Evolutionary conservation across 306 rosid species (phyloP), one percentile per base, ranked within the genome.

Genomic region (Cucurbita moschata): DNA sequence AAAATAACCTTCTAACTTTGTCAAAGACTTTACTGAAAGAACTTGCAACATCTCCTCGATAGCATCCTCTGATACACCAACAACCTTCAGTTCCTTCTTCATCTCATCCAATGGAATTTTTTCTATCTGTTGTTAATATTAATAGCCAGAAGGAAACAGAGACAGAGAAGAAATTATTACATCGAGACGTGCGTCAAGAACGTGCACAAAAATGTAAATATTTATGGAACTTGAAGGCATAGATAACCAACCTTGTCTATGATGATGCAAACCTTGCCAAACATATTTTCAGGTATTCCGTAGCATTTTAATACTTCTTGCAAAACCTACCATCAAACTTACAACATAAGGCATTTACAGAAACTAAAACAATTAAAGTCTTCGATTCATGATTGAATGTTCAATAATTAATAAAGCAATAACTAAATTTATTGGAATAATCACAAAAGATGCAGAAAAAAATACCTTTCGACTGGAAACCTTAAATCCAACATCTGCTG

Each of bases 391-490:
- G 0, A 59, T 30, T 23, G 53, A 65, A 18, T 16, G 0, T 10
- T 43, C 0, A 43, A 18, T 43, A 21, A 68, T 19, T 46, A 43
- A 55, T 43, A 44, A 66, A 66, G 12, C 21, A 44, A 47, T 49
- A 10, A 44, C 39, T 44, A 19, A 4, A 42, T 43, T 44, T 44
- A 39, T 63, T 38, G 69, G 49, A 66, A 65, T 21, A 5, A 68
- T 23, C 55, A 47, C 55, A 68, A 54, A 19, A 44, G 44, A 21
- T 23, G 21, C 72, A 46, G 7, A 12, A 49, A 67, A 23, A 21
- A 21, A 53, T 81, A 94, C 98, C 98, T 94, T 94, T 79, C 98
- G 86, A 78, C 97, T 94, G 68, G 98, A 94, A 83, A 94, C 89
- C 87, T 87, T 94, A 81, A 94, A 89, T 79, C 97, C 98, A 71